Evolutionary conservation across 805 yeast genomes (phyloP), one percentile per base, ranked within the genome.

Genomic region (Candida khao-thaluensis): DNA sequence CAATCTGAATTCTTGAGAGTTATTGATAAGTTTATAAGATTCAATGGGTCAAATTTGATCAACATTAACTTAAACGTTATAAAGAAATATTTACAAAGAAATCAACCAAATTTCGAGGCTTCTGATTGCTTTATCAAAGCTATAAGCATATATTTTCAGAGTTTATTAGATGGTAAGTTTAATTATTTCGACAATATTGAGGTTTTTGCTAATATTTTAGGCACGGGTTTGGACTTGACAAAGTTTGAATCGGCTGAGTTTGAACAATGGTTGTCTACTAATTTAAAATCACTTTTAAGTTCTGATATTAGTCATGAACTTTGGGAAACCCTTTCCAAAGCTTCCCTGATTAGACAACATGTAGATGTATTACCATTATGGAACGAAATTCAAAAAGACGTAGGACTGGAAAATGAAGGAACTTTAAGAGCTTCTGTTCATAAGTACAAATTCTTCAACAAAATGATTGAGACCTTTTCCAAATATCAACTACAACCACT

Each of bases 1-100:
- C 47, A 30, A 10, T 21, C 39, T 1, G 43, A 53, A 7, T 49
- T 72, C 24, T 42, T 52, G 15, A 45, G 54, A 0, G 47, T 65
- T 37, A 37, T 75, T 18, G 50, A 58, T 15, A 57, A 65, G 29
- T 55, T 78, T 15, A 62, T 62, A 14, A 59, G 58, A 22, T 73
- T 76, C 50, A 66, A 67, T 42, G 71, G 70, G 1, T 49, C 46
- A 22, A 30, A 38, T 1, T 38, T 65, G 17, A 36, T 65, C 12
- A 42, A 42, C 14, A 50, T 47, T 0, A 53, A 61, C 31, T 14
- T 49, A 5, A 14, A 10, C 1, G 12, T 29, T 5, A 17, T 62
- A 7, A n/a, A 30, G n/a, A 24, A 45, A 2, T 52, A 55, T 30
- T 47, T 60, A 17, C 15, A n/a, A 2, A 17, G 16, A 12, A 49